These are phyloP conservation scores for Inonotus obliquus DNA, from an alignment of 1,284 basidiomycete species.

Conservation along the genomic window DNA sequence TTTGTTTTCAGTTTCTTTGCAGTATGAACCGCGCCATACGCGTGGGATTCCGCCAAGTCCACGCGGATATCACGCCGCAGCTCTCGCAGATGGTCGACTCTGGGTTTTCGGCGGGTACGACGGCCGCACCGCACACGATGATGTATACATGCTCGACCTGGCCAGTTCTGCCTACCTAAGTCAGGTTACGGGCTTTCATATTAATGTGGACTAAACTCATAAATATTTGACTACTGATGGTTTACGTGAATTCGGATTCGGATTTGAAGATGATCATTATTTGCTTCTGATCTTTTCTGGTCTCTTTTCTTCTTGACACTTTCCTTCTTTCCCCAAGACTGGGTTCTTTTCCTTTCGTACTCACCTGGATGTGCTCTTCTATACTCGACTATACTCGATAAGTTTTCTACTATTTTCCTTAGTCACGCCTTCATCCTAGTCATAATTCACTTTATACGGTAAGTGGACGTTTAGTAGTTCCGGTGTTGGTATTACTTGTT, in stretches of 20 bases:
- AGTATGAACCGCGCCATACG: constrained; percentile 58
- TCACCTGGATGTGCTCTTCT: neutral
- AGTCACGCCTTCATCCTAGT: neutral
- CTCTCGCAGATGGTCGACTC: constrained; percentile 79
- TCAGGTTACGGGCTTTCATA: constrained; percentile 78
- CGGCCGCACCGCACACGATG: constrained; percentile 76
- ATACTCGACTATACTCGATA: neutral
- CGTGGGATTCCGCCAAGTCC: constrained; percentile 68
- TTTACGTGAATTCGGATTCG: neutral
- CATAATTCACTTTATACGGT: neutral
- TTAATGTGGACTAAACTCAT: constrained; percentile 35
- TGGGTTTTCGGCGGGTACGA: constrained; percentile 90
- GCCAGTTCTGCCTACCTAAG: constrained; percentile 89
- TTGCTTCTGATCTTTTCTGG: neutral
- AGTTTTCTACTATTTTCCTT: neutral
- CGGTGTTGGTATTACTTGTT: neutral
- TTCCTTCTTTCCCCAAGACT: neutral
- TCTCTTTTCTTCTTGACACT: neutral
- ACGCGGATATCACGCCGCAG: constrained; percentile 79
- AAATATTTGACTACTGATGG: neutral
- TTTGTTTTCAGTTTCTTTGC: constrained; percentile 53
- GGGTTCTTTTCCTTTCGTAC: constrained; percentile 3
- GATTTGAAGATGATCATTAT: neutral
- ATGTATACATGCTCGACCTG: constrained; percentile 81
- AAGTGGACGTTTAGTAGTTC: neutral